Evolutionary conservation across 164 flowering plant species (phyloP), one percentile per base, ranked within the genome.

Genomic region (Vitis riparia): DNA sequence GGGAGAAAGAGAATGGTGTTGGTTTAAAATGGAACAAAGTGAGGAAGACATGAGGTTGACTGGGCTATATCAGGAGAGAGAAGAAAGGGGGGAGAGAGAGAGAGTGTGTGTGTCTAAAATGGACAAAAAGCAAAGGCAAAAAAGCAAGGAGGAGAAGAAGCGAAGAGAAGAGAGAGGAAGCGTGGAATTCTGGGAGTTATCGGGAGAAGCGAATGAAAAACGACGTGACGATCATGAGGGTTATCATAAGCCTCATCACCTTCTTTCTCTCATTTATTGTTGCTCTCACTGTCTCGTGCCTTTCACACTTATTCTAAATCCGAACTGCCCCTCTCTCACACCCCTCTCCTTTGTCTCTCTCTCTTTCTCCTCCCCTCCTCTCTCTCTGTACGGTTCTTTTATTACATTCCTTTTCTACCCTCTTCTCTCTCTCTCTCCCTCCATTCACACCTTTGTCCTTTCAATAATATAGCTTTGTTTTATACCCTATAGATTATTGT

Each of bases 181-280:
- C 84, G 88, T 85, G 92, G 94, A 85, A 84, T 86, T 86, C 86
- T 80, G 91, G 85, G 90, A 83, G 82, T 71, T 76, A 73, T 89
- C 30, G 91, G 89, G 84, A 85, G 81, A 44, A 55, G 89, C 65
- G 84, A 81, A 77, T 13, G 51, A 73, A 91, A 85, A 91, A 80
- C 82, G 92, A 90, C 96, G 81, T 87, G 92, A 90, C 92, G 92
- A 90, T 87, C 72, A 83, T 82, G 84, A 83, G 85, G 74, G 71
- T 65, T 74, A 86, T 83, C 83, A 86, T 82, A 78, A 75, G 77
- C 80, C 81, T 80, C 85, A 66, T 75, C 82, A 74, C 70, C 55
- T 37, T 27, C 65, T 67, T 14, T 69, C 49, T 15, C 79, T 70
- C 83, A 83, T 83, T 86, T 80, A 86, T 80, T 82, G 79, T 77